Evolutionary conservation across 169 alveolate genomes (phyloP).

Genomic region (Plasmodium cynomolgi): DNA sequence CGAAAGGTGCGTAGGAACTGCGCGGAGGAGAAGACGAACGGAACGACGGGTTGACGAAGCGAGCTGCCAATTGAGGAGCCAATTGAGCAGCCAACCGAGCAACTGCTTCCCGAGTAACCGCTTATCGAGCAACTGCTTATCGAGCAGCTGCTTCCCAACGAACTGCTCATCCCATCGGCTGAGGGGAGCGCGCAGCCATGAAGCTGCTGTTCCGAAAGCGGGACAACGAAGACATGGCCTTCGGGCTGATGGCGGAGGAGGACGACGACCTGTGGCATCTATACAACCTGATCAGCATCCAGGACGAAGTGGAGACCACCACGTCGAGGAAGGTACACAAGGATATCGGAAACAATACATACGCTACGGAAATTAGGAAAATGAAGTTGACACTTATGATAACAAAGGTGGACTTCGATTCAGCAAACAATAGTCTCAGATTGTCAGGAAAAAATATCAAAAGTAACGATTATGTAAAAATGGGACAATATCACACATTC

Average conservation of each 20-base stretch:
- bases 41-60: no score
- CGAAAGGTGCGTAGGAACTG: background rate
- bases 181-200: background rate
- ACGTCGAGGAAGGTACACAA: constrained; percentile 77
- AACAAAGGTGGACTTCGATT: constrained; percentile 76
- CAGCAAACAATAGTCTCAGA: constrained; percentile 78
- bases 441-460: constrained; percentile 80
- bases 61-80: no score
- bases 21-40: background rate
- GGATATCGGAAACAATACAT: constrained; percentile 51
- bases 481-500: constrained; percentile 85
- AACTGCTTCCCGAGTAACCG: no score
- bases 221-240: constrained; percentile 19
- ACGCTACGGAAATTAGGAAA: constrained; percentile 59
- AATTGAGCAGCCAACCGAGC: background rate
- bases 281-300: constrained; percentile 78
- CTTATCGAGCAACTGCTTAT: background rate
- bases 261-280: constrained; percentile 85
- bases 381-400: constrained; percentile 5
- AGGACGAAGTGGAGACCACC: constrained; percentile 76
- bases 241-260: constrained; percentile 65
- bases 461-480: constrained; percentile 73
- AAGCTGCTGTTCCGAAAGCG: constrained; percentile 37
- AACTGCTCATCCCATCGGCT: no score
- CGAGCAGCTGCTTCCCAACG: background rate